Evolutionary conservation across 1,284 basidiomycete genomes (phyloP).

Genomic region (Stygiomarasmius scandens): DNA sequence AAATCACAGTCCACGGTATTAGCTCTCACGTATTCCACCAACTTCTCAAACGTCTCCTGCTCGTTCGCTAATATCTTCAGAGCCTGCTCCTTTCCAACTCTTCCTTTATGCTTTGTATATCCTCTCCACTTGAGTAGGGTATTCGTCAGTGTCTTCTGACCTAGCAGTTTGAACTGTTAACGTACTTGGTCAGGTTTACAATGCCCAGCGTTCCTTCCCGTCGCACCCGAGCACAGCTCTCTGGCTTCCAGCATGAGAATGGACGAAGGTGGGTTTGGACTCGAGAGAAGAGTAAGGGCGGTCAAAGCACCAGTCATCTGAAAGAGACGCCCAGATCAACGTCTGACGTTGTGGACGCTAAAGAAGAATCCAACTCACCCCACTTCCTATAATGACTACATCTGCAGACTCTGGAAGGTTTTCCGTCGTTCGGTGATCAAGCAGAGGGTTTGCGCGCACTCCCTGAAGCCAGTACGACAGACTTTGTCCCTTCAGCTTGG

Average conservation of each 20-base stretch:
- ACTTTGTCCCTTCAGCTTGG: neutral
- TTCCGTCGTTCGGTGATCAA: conserved; percentile 25
- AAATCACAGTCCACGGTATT: conserved; percentile 26
- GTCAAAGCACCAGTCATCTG: conserved; percentile 22
- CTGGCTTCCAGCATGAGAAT: conserved; percentile 29
- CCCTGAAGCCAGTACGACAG: conserved; percentile 28
- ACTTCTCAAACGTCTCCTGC: neutral
- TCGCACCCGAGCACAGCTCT: conserved; percentile 27
- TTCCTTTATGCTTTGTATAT: conserved; percentile 21
- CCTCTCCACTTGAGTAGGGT: conserved; percentile 18
- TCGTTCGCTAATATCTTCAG: conserved; percentile 20
- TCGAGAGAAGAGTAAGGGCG: conserved; percentile 26
- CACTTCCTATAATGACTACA: conserved; percentile 28
- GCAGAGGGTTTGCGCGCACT: conserved; percentile 21
- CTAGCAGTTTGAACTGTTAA: neutral
- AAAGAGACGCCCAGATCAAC: neutral
- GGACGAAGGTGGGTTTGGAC: conserved; percentile 22
- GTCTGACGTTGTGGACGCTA: neutral
- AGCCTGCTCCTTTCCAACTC: conserved; percentile 26
- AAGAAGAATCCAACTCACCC: conserved; percentile 14
- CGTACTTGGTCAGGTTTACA: conserved; percentile 27
- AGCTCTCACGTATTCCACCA: conserved; percentile 15
- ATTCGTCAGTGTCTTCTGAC: neutral
- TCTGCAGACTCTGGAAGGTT: conserved; percentile 23
- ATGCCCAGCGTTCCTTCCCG: conserved; percentile 28